Evolutionary conservation across 2,329 filamentous ascomycete genomes (phyloP), one percentile per base, ranked within the genome.

Genomic region (Fusarium sulawesiense): DNA sequence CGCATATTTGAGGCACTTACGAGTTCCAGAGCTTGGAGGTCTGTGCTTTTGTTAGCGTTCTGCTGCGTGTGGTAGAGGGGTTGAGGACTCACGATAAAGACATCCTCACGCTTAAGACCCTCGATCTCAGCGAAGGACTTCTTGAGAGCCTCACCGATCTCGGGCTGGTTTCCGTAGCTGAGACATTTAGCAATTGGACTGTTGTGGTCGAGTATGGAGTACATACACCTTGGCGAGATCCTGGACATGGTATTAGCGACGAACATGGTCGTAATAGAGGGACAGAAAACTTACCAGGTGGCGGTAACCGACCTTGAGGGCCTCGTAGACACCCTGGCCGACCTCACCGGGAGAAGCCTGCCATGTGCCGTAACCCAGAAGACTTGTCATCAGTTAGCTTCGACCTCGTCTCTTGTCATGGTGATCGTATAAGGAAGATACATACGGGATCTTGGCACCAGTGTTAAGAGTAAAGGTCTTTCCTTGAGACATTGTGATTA

Each of bases 51-150:
- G 21, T 44, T 44, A 44, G 41, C 20, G 21, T 12, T 23, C 0
- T 44, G 13, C 9, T 44, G 20, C 0, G 6, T 7, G 9, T 4
- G 13, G 21, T 16, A 44, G 21, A 44, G 21, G 8, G 13, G 41
- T 7, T 16, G 41, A 6, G 16, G 14, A 44, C 41, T 44, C 14
- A 44, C 41, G 67, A 94, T 81, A 83, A 87, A 93, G 74, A 94
- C 87, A 74, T 90, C 84, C 74, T 88, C 85, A 47, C 92, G 88
- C 13, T 89, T 86, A 3, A 92, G 79, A 59, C 88, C 88, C 25
- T 87, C 87, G 70, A 88, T 86, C 54, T 92, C 94, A 91, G 77
- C 89, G 88, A 82, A 93, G 92, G 57, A 90, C 91, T 59, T 59
- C 48, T 59, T 59, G 14, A 59, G 27, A 18, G 56, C 56, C 48